Evolutionary conservation across 176 grass and related monocot species (phyloP), one percentile per base, ranked within the genome.

Genomic region (Zea luxurians): DNA sequence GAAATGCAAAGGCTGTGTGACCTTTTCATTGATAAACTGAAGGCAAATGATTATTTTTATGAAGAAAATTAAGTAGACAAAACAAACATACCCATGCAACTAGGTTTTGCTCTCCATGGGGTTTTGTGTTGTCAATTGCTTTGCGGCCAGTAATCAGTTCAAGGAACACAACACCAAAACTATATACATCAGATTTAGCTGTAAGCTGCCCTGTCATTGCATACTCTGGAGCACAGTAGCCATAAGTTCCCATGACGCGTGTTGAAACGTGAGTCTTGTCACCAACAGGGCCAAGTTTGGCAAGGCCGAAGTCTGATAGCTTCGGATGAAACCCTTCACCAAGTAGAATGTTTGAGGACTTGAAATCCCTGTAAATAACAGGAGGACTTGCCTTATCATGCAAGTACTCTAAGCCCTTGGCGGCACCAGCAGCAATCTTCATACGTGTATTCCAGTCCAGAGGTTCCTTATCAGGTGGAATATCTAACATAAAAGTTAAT

Each of bases 201-300:
- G 93, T 97, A 75, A 97, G 85, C 74, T 97, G 90, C 37, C 93
- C 93, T 4, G 93, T 97, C 93, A 97, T 92, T 60, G 93, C 93
- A 76, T 97, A 97, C 64, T 97, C 93, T 81, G 93, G 93, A 10
- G 93, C 93, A 54, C 93, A 97, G 74, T 97, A 97, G 40, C 93
- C 93, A 75, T 93, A 93, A 38, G 93, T 97, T 63, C 93, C 93
- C 93, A 97, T 97, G 46, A 97, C 90, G 48, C 93, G 87, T 38
- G 93, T 97, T 36, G 93, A 97, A 71, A 97, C 93, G 80, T 97
- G 93, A 63, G 93, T 97, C 57, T 97, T 93, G 65, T 97, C 93
- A 80, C 93, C 93, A 50, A 97, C 90, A 71, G 93, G 93, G 17
- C 93, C 93, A 76, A 97, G 80, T 86, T 97, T 97, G 50, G 93